Base-by-base conservation (phyloP, 768 basidiomycete species). In the Termitomyces bulborhizus region DNA sequence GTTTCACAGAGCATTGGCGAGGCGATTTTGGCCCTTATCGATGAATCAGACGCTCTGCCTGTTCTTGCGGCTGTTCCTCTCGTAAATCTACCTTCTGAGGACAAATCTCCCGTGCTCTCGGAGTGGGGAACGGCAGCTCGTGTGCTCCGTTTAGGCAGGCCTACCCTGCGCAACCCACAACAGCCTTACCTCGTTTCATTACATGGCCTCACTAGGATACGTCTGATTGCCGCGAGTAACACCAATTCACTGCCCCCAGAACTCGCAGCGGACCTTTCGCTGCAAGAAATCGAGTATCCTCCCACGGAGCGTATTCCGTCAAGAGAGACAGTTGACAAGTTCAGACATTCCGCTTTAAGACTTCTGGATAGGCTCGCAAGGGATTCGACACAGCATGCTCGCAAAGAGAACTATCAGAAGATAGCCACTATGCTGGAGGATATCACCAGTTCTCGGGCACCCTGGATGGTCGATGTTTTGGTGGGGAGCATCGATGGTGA, bases 391-490 rank as follows among this genome's bases (percentile, higher is more conserved):
- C 76, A 78, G 59, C 75, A 77, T 48, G 68, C 77, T 26, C 75
- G 82, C 55, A 80, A 80, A 55, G 89, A 90, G 34, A 82, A 80
- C 6, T 90, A 85, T 70, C 67, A 76, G 63, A 87, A 85, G 68
- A 82, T 90, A 51, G 76, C 85, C 3, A 72, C 71, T 32, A 86
- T 90, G 80, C 73, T 91, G 9, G 88, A 90, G 56, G 87, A 92
- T 37, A 76, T 85, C 15, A 77, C 84, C 0, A 77, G 81, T 60
- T 76, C 79, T 8, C 73, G 82, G 29, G 81, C 84, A 0, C 78
- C 83, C 3, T 88, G 85, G 82, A 83, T 90, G 77, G 87, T 88
- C 0, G 90, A 92, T 62, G 82, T 90, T 12, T 76, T 92, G 34
- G 76, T 90, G 15, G 77, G 85, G 9, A 77, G 71, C n/a, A 69